Evolutionary conservation across 257 asterid genomes (phyloP).

Genomic region (Asclepias syriaca): DNA sequence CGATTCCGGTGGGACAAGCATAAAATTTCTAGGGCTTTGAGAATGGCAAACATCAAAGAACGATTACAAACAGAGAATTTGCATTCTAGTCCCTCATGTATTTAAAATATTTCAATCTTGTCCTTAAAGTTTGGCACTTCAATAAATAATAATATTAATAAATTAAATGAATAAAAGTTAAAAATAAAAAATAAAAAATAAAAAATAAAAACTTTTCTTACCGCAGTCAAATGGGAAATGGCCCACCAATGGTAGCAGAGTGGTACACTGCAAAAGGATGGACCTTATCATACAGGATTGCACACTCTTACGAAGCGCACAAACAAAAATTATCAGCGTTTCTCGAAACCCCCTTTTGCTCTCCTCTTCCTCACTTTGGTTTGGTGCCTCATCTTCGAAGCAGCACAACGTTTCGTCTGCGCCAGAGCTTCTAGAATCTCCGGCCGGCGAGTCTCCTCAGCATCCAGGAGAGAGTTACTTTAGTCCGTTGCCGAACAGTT

Average conservation of each 20-base stretch:
- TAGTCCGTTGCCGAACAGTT: not conserved
- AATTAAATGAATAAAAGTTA: too few species aligned
- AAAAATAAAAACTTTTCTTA: too few species aligned
- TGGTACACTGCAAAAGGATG: not conserved
- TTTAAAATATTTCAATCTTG: not conserved
- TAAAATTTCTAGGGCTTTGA: not conserved
- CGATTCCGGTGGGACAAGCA: not conserved
- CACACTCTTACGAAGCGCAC: not conserved
- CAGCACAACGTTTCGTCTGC: not conserved
- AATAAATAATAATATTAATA: too few species aligned
- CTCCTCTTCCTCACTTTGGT: not conserved
- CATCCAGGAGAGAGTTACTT: not conserved
- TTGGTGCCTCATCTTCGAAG: slow-evolving; percentile 22
- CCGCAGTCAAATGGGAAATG: not conserved
- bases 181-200: too few species aligned
- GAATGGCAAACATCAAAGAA: not conserved
- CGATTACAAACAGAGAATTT: not conserved
- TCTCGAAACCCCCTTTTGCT: slow-evolving; percentile 19
- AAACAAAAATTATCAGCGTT: not conserved
- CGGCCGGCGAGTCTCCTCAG: not conserved
- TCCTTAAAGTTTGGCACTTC: too few species aligned
- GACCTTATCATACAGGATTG: not conserved
- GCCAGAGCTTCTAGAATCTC: not conserved
- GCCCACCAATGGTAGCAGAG: not conserved
- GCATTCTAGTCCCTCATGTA: not conserved